Evolutionary conservation across 768 basidiomycete genomes (phyloP), one percentile per base, ranked within the genome.

Genomic region (Amanita muscaria): DNA sequence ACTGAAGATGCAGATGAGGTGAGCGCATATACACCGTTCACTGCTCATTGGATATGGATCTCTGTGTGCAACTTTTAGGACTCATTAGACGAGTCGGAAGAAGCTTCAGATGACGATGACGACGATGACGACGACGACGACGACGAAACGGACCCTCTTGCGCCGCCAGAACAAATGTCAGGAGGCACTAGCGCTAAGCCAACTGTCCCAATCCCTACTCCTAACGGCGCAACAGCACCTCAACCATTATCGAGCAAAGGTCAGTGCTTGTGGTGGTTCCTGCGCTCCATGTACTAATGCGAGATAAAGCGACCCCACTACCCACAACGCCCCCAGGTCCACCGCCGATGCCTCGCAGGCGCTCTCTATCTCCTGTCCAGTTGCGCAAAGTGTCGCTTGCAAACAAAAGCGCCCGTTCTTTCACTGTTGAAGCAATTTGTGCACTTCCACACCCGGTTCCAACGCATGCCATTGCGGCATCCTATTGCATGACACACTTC

Each of bases 391-490:
- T 64, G 25, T 57, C 64, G 37, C 54, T 63, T 50, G 46, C 59
- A 54, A 48, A 55, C 34, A 53, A 56, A 55, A 47, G 27, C 27
- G 27, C 77, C n/a, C 72, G 79, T 23, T 74, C 87, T 0, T 89
- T 82, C 59, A 82, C 83, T 5, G 82, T 96, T 4, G 92, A 94
- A 64, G 91, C 92, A 14, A 79, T 94, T 49, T 89, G 86, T 50
- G 90, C 90, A 15, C 77, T 97, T 45, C 88, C 93, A 1, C 87
- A 93, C 51, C 90, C 90, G 3, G 79, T 77, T 3, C 80, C 90
- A 3, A 90, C 88, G 1, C 88, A 96, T 62, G 74, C 86, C n/a
- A 76, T 97, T 10, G 86, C 91, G 8, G 72, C 85, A 3, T 91
- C 90, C 0, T 63, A 76, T 21, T 94, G 92, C 63, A 79, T 93